phyloP scores from a whole-genome alignment of 192 early-diverging fungal species.

The Mycoemilia scoparia region DNA sequence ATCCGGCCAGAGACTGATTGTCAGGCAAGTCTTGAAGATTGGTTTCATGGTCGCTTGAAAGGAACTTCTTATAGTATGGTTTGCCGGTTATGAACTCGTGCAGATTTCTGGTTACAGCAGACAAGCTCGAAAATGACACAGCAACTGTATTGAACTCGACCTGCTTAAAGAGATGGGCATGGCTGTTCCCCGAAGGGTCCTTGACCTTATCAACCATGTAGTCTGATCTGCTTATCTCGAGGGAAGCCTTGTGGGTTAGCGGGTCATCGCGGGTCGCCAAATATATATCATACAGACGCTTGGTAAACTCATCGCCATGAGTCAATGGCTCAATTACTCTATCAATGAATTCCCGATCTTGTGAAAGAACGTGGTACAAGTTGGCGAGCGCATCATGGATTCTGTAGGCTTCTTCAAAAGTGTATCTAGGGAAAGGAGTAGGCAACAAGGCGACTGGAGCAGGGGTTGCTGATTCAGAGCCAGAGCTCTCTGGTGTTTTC shows the following conservation, averaged over 20 bases:
- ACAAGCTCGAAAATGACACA: constrained; percentile 73
- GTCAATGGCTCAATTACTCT: constrained; percentile 19
- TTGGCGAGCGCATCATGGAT: constrained; percentile 67
- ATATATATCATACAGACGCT: constrained; percentile 61
- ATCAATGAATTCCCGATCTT: constrained; percentile 57
- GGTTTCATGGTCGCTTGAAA: constrained; percentile 3
- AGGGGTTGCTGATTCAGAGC: constrained; percentile 25
- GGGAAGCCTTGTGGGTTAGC: constrained; percentile 30
- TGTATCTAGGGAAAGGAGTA: constrained; percentile 52
- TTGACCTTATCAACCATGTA: constrained; percentile 62
- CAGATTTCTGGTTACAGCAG: constrained; percentile 48
- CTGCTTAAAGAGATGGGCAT: constrained; percentile 53
- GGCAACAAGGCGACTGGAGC: constrained; percentile 78
- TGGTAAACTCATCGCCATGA: constrained; percentile 70
- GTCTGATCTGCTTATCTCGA: constrained; percentile 87
- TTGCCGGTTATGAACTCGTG: too few species aligned
- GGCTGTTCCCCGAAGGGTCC: constrained; percentile 13
- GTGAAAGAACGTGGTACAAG: constrained; percentile 59
- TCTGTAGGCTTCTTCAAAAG: constrained; percentile 50
- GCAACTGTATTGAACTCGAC: constrained; percentile 97
- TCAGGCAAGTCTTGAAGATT: constrained; percentile 52
- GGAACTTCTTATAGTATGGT: constrained; percentile 7
- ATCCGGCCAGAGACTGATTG: too few species aligned
- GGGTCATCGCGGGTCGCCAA: constrained; percentile 25
- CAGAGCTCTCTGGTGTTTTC: constrained; percentile 11